phyloP scores from a whole-genome alignment of 2,329 filamentous ascomycete species.

The Monosporascus cannonballus region DNA sequence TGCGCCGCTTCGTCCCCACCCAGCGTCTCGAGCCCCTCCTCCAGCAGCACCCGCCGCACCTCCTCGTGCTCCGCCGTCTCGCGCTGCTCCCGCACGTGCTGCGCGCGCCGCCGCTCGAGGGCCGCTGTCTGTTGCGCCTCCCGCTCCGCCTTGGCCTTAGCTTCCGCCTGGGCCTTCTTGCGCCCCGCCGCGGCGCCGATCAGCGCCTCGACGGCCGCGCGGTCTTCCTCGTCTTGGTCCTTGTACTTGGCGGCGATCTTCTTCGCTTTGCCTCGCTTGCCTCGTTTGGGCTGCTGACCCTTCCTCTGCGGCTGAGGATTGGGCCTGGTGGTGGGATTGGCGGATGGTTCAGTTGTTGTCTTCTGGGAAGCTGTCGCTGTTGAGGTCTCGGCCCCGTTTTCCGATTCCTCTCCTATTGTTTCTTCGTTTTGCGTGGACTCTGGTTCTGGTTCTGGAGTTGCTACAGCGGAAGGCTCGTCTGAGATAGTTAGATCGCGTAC shows the following conservation, averaged over 20 bases:
- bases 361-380: conserved; percentile 19
- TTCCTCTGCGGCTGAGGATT: conserved; percentile 34
- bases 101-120: conserved; percentile 68
- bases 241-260: conserved; percentile 87
- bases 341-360: conserved; percentile 23
- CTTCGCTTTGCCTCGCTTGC: conserved; percentile 77
- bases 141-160: conserved; percentile 57
- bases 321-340: conserved; percentile 21
- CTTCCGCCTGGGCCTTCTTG: conserved; percentile 63
- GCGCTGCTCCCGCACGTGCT: conserved; percentile 72
- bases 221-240: conserved; percentile 91
- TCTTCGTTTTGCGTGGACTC: conserved; percentile 16
- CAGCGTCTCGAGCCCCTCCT: conserved; percentile 51
- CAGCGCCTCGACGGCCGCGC: conserved; percentile 73
- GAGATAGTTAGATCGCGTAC: conserved; percentile 14
- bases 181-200: conserved; percentile 69
- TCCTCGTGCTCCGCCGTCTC: conserved; percentile 75
- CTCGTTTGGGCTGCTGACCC: conserved; percentile 51
- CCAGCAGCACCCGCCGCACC: conserved; percentile 52
- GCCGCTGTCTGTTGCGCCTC: conserved; percentile 69
- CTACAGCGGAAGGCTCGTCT: conserved; percentile 1
- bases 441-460: conserved; percentile 11
- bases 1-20: conserved; percentile 54
- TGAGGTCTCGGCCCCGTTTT: conserved; percentile 16
- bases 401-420: conserved; percentile 29